Evolutionary conservation across 257 asterid genomes (phyloP), one percentile per base, ranked within the genome.

Genomic region (Przewalskia tangutica): DNA sequence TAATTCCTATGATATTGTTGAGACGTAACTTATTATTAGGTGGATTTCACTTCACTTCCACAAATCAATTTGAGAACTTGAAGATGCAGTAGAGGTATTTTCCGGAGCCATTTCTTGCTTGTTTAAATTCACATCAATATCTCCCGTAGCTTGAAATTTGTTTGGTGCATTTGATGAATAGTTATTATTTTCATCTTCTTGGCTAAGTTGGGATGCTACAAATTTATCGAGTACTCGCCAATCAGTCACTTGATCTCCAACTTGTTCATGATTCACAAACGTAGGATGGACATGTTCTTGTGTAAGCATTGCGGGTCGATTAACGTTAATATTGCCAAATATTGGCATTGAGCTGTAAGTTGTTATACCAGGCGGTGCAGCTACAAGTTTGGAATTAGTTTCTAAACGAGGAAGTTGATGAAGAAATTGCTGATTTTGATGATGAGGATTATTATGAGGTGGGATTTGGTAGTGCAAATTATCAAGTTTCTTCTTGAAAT

Each of bases 151-250:
- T 1, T 66, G 81, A 7, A 83, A 84, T 64, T 88, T 89, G 18
- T 80, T 80, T 1, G 79, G 34, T 16, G 82, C 62, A 17, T 84
- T 83, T 17, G 91, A 79, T 8, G 89, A 83, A 46, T 81, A 85
- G 7, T 89, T 88, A 44, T 89, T 87, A 44, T 75, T 50, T 27
- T 58, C 84, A 32, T 89, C 92, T 42, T 88, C 97, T 9, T 94
- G 98, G 84, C 97, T 94, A 73, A 94, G 94, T 42, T 93, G 98
- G 3, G 97, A 93, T 0, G 98, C 98, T 32, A 94, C 98, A 46
- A 94, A 93, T 70, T 90, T 94, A 81, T 94, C 95, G 17, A 94
- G 94, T 0, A 90, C 93, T 81, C 98, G 86, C 98, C 98, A 94
- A 73, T 94, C 98, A 0, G 87, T 91, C 6, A 89, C 88, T 36